Evolutionary conservation across 2,329 filamentous ascomycete species (phyloP).

Genomic region (Stromatinia cepivora): DNA sequence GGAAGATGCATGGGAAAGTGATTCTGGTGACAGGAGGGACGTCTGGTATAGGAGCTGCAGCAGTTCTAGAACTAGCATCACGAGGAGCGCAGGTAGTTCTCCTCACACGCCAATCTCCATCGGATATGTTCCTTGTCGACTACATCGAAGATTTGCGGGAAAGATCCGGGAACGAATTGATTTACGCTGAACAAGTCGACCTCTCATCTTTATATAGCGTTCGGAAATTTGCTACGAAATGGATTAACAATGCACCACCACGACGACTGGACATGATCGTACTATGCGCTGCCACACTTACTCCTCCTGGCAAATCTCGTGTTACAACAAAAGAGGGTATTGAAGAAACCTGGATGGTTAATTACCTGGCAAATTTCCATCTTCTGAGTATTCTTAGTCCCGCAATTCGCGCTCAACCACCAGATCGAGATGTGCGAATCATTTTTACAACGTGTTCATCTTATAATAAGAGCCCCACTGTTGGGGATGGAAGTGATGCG

Average conservation of each 20-base stretch:
- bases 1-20: conserved; percentile 89
- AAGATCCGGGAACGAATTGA: conserved; percentile 76
- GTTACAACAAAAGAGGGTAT: conserved; percentile 73
- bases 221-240: conserved; percentile 90
- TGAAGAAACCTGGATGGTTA: conserved; percentile 90
- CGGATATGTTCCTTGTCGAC: conserved; percentile 86
- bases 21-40: conserved; percentile 93
- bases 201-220: conserved; percentile 86
- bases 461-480: conserved; percentile 76
- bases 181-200: conserved; percentile 95
- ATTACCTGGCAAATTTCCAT: conserved; percentile 95
- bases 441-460: conserved; percentile 84
- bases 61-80: conserved; percentile 71
- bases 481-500: conserved; percentile 51
- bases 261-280: conserved; percentile 88
- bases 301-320: conserved; percentile 62
- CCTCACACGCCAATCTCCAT: conserved; percentile 76
- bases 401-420: conserved; percentile 84
- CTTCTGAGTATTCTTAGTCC: conserved; percentile 88
- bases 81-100: conserved; percentile 90
- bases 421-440: conserved; percentile 89
- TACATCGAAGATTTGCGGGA: conserved; percentile 86
- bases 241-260: conserved; percentile 94
- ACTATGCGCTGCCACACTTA: conserved; percentile 78
- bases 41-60: conserved; percentile 81